Conservation (phyloP, 805 yeast genomes). For the Blastobotrys mokoenaii region DNA sequence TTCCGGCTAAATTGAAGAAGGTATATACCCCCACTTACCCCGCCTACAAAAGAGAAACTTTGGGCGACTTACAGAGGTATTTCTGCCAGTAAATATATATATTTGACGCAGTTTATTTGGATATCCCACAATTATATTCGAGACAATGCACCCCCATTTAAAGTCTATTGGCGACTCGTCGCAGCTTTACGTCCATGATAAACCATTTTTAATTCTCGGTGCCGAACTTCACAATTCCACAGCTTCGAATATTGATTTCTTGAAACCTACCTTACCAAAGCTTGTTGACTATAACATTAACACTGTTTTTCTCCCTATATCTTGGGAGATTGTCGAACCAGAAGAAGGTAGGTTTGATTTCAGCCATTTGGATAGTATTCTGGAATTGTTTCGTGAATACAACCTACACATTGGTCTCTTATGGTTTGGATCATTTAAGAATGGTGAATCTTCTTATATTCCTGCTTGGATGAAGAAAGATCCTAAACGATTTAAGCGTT, state of each 20-base stretch:
- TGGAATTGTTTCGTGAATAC: constrained; percentile 10
- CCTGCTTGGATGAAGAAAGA: constrained; percentile 14
- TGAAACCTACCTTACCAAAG: constrained; percentile 12
- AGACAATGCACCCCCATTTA: background rate
- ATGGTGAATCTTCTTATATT: constrained; percentile 12
- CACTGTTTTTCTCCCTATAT: constrained; percentile 13
- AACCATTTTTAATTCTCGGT: constrained; percentile 10
- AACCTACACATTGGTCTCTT: constrained; percentile 10
- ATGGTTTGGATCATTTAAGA: constrained; percentile 18
- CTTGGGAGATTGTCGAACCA: constrained; percentile 18
- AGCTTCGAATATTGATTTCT: constrained; percentile 11
- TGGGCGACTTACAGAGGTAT: too few species aligned
- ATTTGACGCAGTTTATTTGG: too few species aligned
- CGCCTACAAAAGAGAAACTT: too few species aligned
- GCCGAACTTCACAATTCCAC: constrained; percentile 17
- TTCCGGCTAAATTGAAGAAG: too few species aligned
- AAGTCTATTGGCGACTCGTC: background rate
- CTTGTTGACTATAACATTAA: constrained; percentile 8
- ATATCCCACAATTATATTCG: too few species aligned
- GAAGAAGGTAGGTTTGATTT: constrained; percentile 13
- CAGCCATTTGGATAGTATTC: constrained; percentile 9
- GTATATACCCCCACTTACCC: too few species aligned
- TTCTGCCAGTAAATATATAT: too few species aligned
- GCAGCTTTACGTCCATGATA: constrained; percentile 9
- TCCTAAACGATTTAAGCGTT: constrained; percentile 10